A percentile compares a stretch with the other conserved stretches of the same genome.
These are phyloP conservation scores for Coemansia sp. DNA, from an alignment of 192 early-diverging fungal genomes.

Conservation along the genomic window DNA sequence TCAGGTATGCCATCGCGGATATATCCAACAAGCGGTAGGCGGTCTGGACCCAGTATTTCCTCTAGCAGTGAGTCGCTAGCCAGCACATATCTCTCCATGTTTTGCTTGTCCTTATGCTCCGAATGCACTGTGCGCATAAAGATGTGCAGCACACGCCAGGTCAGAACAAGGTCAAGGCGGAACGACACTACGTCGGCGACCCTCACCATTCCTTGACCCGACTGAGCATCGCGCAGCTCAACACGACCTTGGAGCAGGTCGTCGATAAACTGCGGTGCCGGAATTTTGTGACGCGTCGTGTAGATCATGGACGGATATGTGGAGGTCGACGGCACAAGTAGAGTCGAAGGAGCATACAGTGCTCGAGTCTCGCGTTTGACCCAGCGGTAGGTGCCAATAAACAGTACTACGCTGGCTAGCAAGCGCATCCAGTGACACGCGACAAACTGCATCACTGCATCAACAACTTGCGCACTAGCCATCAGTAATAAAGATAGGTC, in stretches of 20 bases:
- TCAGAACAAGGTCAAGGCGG: slow-evolving; percentile 22
- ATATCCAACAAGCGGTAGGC: slow-evolving; percentile 48
- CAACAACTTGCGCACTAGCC: slow-evolving; percentile 8
- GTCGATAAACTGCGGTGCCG: slow-evolving; percentile 38
- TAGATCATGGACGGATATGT: slow-evolving; percentile 47
- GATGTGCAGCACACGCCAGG: slow-evolving; percentile 22
- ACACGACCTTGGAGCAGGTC: slow-evolving; percentile 48
- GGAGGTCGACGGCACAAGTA: slow-evolving; percentile 53
- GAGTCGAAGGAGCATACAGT: slow-evolving; percentile 26
- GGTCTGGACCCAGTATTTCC: slow-evolving; percentile 42
- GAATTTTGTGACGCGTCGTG: slow-evolving; percentile 39
- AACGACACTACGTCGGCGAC: slow-evolving; percentile 44
- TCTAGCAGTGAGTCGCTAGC: slow-evolving; percentile 49
- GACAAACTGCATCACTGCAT: slow-evolving; percentile 3
- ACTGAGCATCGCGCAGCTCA: slow-evolving; percentile 52
- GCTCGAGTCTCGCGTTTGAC: slow-evolving; percentile 21
- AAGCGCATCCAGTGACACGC: slow-evolving; percentile 28
- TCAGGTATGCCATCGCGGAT: slow-evolving; percentile 42
- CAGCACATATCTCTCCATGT: slow-evolving; percentile 31
- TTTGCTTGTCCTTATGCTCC: slow-evolving; percentile 14
- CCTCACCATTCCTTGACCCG: slow-evolving; percentile 39
- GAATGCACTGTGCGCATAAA: slow-evolving; percentile 35
- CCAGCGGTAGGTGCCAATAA: slow-evolving; percentile 32
- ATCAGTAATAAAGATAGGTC: neutral
- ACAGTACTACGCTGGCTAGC: slow-evolving; percentile 15